Conservation (phyloP, 2,329 filamentous ascomycete genomes). For the Xylariaceae sp. region DNA sequence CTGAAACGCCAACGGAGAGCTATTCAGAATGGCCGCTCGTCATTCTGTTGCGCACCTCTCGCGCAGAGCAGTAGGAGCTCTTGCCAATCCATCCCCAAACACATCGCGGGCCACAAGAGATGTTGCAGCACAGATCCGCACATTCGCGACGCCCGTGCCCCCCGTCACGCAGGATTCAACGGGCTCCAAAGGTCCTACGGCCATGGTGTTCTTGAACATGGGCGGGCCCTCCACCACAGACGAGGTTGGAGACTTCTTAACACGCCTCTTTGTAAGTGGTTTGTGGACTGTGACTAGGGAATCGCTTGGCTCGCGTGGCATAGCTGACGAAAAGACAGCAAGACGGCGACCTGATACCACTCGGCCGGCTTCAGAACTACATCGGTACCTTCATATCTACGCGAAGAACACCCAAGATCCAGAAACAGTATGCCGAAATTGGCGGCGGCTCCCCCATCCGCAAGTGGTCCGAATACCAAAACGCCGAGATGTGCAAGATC, state of each 20-base stretch:
- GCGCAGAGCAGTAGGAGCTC: constrained; percentile 26
- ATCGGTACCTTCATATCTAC: constrained; percentile 81
- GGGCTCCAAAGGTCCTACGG: constrained; percentile 73
- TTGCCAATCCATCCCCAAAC: constrained; percentile 19
- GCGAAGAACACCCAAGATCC: constrained; percentile 89
- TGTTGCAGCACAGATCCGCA: constrained; percentile 36
- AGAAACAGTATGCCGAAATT: constrained; percentile 92
- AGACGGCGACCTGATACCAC: constrained; percentile 90
- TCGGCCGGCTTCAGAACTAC: constrained; percentile 86
- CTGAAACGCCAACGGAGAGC: not conserved
- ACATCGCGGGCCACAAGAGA: constrained; percentile 19
- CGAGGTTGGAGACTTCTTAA: constrained; percentile 86
- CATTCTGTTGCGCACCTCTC: constrained; percentile 36
- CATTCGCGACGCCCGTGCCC: constrained; percentile 59
- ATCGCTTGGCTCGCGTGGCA: not conserved
- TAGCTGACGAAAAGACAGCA: constrained; percentile 48
- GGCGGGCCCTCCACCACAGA: constrained; percentile 83
- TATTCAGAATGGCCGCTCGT: constrained; percentile 36
- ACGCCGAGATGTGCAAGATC: constrained; percentile 92
- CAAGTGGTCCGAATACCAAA: constrained; percentile 96
- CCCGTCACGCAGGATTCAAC: constrained; percentile 75
- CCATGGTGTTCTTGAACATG: constrained; percentile 99
- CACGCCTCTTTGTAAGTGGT: constrained; percentile 74
- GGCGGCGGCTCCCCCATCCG: constrained; percentile 96
- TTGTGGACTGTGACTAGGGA: constrained; percentile 3